These are phyloP conservation scores for Penicillium antarcticum DNA, from an alignment of 495 filamentous ascomycete species.

Conservation along the genomic window DNA sequence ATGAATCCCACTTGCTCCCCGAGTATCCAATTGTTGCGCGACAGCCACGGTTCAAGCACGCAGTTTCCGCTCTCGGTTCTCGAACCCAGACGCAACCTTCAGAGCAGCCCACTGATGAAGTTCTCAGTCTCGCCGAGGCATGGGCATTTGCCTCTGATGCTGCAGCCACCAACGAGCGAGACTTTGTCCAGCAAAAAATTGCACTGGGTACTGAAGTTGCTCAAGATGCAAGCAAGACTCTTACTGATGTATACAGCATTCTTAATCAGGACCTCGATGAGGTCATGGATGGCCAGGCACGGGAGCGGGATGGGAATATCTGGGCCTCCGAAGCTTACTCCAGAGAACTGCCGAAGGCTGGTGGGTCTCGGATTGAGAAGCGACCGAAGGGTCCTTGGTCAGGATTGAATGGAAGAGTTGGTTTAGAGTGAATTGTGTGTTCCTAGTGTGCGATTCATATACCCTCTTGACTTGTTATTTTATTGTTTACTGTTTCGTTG, in stretches of 20 bases:
- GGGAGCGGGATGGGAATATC: slow-evolving; percentile 26
- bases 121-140: slow-evolving; percentile 37
- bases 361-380: slow-evolving; percentile 23
- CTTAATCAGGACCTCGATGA: slow-evolving; percentile 37
- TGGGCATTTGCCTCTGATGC: slow-evolving; percentile 50
- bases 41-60: slow-evolving; percentile 43
- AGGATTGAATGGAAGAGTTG: slow-evolving; percentile 35
- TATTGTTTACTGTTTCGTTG: too few relatives aligned
- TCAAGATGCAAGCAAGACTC: slow-evolving; percentile 26
- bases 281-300: slow-evolving; percentile 10
- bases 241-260: slow-evolving; percentile 31
- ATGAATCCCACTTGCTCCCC: slow-evolving; percentile 68
- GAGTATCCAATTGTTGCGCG: slow-evolving; percentile 53
- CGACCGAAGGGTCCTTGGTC: slow-evolving; percentile 37
- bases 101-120: slow-evolving; percentile 26
- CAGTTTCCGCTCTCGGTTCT: slow-evolving; percentile 29
- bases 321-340: slow-evolving; percentile 36
- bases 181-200: slow-evolving; percentile 38
- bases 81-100: slow-evolving; percentile 14
- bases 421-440: slow-evolving; percentile 17
- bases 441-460: neutral
- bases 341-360: slow-evolving; percentile 15
- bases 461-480: neutral
- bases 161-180: slow-evolving; percentile 30
- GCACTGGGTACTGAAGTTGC: slow-evolving; percentile 29